Percentiles rank a stretch among this genome's conserved stretches.
Evolutionary conservation across 148 eudicot genomes (phyloP).

Genomic region (Vaccinium darrowii): DNA sequence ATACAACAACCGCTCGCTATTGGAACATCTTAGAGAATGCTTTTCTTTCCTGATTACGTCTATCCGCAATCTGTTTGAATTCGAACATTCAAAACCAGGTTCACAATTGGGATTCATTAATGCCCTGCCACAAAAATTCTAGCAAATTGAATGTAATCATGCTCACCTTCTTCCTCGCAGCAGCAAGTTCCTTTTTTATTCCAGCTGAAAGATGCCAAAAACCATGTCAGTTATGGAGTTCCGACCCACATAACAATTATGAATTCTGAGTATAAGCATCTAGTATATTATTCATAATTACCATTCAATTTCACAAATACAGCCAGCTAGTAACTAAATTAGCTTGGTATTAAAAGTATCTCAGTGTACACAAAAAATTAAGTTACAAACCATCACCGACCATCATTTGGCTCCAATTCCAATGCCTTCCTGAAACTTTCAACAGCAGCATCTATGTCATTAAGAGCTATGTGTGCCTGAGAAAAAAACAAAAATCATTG

Average conservation of each 20-base stretch:
- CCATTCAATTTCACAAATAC: background rate
- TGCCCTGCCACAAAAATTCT: background rate
- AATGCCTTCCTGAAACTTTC: conserved; percentile 79
- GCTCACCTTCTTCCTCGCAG: conserved; percentile 73
- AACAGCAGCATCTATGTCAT: conserved; percentile 82
- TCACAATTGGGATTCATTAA: background rate
- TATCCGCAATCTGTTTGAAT: conserved; percentile 56
- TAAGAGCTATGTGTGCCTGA: conserved; percentile 86
- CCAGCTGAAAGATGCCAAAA: conserved; percentile 28
- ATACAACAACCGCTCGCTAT: conserved; percentile 15
- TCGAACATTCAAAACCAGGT: conserved; percentile 2
- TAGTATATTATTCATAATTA: background rate
- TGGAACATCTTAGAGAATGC: conserved; percentile 57
- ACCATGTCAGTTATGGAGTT: background rate
- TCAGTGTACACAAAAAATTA: background rate
- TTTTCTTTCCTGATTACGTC: conserved; percentile 61
- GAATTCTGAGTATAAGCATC: background rate
- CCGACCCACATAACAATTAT: background rate
- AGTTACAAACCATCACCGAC: conserved; percentile 32
- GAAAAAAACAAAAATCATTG: background rate
- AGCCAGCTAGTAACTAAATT: conserved; percentile 1
- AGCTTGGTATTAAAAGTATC: background rate
- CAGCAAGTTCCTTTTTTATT: conserved; percentile 66
- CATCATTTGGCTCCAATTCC: conserved; percentile 84
- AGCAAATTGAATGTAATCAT: background rate